Percentiles rank a stretch among this genome's conserved stretches.
Conservation (phyloP, 192 early-diverging fungal genomes). For the Coemansia sp. region DNA sequence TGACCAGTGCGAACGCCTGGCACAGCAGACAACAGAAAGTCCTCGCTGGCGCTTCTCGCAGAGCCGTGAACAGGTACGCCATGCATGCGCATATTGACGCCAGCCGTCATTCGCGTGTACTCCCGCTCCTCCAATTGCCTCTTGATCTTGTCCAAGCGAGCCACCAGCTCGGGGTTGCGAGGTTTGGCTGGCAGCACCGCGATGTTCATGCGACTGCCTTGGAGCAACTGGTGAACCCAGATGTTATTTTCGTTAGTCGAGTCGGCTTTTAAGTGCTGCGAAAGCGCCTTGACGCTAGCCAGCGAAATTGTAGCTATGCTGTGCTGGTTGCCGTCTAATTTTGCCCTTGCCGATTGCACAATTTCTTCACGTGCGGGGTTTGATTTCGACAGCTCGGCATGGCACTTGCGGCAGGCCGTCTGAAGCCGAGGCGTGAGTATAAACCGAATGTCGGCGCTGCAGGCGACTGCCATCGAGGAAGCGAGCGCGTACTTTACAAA, state of each 20-base stretch:
- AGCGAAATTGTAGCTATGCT: constrained; percentile 11
- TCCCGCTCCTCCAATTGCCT: constrained; percentile 45
- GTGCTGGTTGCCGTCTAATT: not conserved
- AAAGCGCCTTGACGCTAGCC: constrained; percentile 21
- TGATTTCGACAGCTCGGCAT: constrained; percentile 4
- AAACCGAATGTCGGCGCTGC: not conserved
- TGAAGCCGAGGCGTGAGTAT: constrained; percentile 24
- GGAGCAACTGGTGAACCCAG: constrained; percentile 45
- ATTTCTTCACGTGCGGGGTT: not conserved
- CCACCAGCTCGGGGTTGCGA: constrained; percentile 44
- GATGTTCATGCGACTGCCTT: constrained; percentile 37
- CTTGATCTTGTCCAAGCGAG: constrained; percentile 37
- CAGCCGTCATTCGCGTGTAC: constrained; percentile 38
- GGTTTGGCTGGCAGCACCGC: constrained; percentile 15
- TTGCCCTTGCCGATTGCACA: not conserved
- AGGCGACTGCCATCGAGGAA: not conserved
- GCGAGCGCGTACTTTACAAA: not conserved
- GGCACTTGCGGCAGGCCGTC: constrained; percentile 17
- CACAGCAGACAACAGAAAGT: constrained; percentile 26
- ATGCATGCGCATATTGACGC: constrained; percentile 1
- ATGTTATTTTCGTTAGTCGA: not conserved
- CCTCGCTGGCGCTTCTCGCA: not conserved
- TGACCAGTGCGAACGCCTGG: constrained; percentile 40
- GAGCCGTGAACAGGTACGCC: not conserved
- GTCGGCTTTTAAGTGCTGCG: constrained; percentile 13